phyloP scores from a whole-genome alignment of 805 yeast species.

The Sugiyamaella floridensis region DNA sequence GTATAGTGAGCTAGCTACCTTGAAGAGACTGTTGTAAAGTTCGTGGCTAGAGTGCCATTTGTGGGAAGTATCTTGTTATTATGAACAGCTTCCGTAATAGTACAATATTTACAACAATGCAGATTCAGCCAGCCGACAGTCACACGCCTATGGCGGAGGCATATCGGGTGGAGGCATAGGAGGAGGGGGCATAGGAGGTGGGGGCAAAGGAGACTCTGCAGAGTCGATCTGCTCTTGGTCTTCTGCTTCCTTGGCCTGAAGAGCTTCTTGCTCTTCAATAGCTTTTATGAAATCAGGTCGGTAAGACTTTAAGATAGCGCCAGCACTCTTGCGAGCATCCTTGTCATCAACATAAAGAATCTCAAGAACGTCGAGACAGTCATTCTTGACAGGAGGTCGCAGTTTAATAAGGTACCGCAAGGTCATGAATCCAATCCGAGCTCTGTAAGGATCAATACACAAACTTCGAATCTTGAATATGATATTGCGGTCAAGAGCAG shows the following conservation, averaged over 20 bases:
- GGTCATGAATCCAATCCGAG: slow-evolving; percentile 73
- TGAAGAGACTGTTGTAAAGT: too few species aligned
- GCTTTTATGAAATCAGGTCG: slow-evolving; percentile 18
- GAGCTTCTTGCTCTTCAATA: neutral
- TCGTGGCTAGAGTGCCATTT: too few species aligned
- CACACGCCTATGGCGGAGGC: neutral
- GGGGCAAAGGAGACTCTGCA: neutral
- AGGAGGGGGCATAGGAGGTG: neutral
- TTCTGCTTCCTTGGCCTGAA: neutral
- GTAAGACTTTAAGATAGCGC: slow-evolving; percentile 24
- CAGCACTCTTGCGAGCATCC: slow-evolving; percentile 14
- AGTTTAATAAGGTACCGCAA: slow-evolving; percentile 76
- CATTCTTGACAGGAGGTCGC: slow-evolving; percentile 71
- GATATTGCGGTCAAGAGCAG: slow-evolving; percentile 57
- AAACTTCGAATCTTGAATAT: slow-evolving; percentile 62
- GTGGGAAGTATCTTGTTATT: too few species aligned
- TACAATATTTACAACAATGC: neutral
- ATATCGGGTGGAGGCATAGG: neutral
- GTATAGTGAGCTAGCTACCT: neutral
- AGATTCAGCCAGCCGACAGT: neutral
- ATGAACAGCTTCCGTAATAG: neutral
- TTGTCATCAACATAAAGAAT: slow-evolving; percentile 20
- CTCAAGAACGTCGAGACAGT: slow-evolving; percentile 32
- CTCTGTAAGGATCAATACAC: slow-evolving; percentile 79
- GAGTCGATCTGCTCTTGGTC: neutral